Evolutionary conservation across 2,329 filamentous ascomycete species (phyloP), one percentile per base, ranked within the genome.

Genomic region (Colletotrichum gigasporum): DNA sequence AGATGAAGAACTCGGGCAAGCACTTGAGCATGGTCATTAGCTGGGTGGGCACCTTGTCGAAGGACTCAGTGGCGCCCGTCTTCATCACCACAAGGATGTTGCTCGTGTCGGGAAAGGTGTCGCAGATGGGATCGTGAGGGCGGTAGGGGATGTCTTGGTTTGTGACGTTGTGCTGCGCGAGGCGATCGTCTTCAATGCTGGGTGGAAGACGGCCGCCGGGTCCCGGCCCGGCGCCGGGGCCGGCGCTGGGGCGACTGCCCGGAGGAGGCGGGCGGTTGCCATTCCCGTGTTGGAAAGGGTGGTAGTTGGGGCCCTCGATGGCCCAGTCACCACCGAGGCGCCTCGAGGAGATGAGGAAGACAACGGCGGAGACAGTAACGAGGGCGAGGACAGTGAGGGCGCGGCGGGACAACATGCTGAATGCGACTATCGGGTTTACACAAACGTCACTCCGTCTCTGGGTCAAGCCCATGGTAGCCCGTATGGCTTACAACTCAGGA

Each of bases 21-120:
- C 85, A 87, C 52, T 77, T 78, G 9, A 87, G 76, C 1, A 79
- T 79, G 5, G 85, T 87, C 69, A 85, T 74, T 20, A 87, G 76
- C 68, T 87, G 85, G 3, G 82, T 85, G 2, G 85, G 84, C 2
- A 88, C 72, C 45, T 80, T 82, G 28, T 80, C 75, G 62, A 79
- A 84, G 16, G 83, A 74, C 70, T 87, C 85, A 37, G 83, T 84
- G 2, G 85, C 84, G 34, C 85, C 85, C 3, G 86, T 88, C 75
- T 87, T 87, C 73, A 88, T 81, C 47, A 87, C 74, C 24, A 87
- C 74, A 26, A 84, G 74, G 32, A 85, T 76, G 66, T 80, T 79
- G 44, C 79, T 79, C 10, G 78, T 80, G 59, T 83, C 76, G 10
- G 82, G 79, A 48, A 83, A 80, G 47, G 69, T 65, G 20, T 72